phyloP scores from a whole-genome alignment of 768 basidiomycete genomes.

The Tulasnella sp. region DNA sequence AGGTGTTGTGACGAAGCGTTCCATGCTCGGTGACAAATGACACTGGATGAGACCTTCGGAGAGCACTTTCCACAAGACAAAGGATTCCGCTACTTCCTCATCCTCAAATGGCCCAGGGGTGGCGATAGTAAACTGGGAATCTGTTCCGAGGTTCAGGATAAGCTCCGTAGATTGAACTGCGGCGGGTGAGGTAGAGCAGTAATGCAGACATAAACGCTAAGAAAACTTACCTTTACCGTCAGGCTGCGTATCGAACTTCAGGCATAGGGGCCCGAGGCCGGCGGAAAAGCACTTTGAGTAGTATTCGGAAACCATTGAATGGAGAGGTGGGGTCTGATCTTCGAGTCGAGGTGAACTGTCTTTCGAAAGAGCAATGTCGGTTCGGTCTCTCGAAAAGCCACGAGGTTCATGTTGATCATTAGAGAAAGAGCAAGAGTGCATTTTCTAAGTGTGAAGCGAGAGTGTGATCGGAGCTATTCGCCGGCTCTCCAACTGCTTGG shows the following conservation, averaged over 20 bases:
- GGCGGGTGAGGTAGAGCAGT: neutral
- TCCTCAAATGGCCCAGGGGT: neutral
- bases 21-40: neutral
- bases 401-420: neutral
- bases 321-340: neutral
- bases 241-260: neutral
- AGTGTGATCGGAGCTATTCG: no score
- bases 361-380: neutral
- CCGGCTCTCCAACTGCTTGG: no score
- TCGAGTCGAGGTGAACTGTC: neutral
- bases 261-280: neutral
- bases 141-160: neutral
- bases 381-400: neutral
- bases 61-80: neutral
- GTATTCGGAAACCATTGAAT: neutral
- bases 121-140: neutral
- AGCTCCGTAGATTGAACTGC: neutral
- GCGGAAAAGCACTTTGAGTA: neutral
- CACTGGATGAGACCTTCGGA: neutral
- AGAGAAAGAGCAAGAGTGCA: no score
- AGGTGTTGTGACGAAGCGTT: neutral
- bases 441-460: no score
- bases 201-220: neutral
- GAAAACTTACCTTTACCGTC: neutral
- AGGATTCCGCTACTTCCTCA: neutral